phyloP scores from a whole-genome alignment of 352 stramenopile genomes.

The Pilasporangium apinafurcum region DNA sequence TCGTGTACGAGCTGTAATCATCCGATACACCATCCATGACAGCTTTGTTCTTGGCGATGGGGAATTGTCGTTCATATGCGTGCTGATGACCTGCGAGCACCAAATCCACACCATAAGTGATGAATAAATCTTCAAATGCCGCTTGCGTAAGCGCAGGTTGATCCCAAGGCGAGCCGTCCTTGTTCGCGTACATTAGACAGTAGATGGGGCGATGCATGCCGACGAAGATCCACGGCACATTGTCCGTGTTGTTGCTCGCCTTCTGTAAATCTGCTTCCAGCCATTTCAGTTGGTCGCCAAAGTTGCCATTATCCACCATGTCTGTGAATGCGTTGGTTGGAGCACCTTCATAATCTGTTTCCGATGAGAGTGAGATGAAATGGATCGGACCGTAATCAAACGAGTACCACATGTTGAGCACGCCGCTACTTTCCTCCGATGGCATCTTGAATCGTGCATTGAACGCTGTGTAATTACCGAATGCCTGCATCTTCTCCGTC shows the following conservation, averaged over 20 bases:
- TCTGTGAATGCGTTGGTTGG: slow-evolving; percentile 28
- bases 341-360: slow-evolving; percentile 39
- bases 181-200: slow-evolving; percentile 1
- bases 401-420: slow-evolving; percentile 46
- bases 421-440: slow-evolving; percentile 25
- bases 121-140: slow-evolving; percentile 50
- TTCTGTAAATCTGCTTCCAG: slow-evolving; percentile 49
- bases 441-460: slow-evolving; percentile 40
- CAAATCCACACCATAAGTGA: slow-evolving; percentile 60
- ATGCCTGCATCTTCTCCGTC: slow-evolving; percentile 22
- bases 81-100: slow-evolving; percentile 44
- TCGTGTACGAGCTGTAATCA: slow-evolving; percentile 26
- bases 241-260: slow-evolving; percentile 34
- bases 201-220: slow-evolving; percentile 77
- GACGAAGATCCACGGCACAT: slow-evolving; percentile 68
- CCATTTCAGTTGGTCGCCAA: slow-evolving; percentile 46
- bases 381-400: slow-evolving; percentile 51
- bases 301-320: slow-evolving; percentile 24
- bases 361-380: slow-evolving; percentile 60
- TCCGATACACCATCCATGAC: slow-evolving; percentile 36
- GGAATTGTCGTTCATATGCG: slow-evolving; percentile 42
- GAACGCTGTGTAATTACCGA: slow-evolving; percentile 63
- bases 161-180: slow-evolving; percentile 26
- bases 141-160: slow-evolving; percentile 22
- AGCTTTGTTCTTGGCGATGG: slow-evolving; percentile 22